Percentiles rank a stretch among this genome's conserved stretches.
phyloP scores from a whole-genome alignment of 495 filamentous ascomycete genomes.

The Copromyces sp. region DNA sequence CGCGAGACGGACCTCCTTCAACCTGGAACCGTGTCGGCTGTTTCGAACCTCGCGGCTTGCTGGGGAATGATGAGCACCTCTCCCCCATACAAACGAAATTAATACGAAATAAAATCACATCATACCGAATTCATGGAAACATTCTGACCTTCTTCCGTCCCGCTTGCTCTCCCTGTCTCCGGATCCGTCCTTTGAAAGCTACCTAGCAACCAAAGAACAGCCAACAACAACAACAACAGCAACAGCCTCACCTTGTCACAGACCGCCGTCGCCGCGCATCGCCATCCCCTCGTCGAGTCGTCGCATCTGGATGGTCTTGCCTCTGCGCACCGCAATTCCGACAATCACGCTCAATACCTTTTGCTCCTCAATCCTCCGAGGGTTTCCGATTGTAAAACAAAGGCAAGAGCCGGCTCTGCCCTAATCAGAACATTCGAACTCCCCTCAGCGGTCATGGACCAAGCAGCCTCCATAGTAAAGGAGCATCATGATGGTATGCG shows the following conservation, averaged over 20 bases:
- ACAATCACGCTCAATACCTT: not conserved
- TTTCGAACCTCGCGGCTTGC: not conserved
- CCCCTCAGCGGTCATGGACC: slow-evolving; percentile 16
- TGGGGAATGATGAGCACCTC: not conserved
- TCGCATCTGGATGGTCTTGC: not conserved
- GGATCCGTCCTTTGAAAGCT: not conserved
- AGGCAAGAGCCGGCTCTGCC: slow-evolving; percentile 8
- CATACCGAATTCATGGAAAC: not conserved
- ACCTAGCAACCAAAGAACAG: not conserved
- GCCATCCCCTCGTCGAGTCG: not conserved
- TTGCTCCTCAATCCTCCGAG: not conserved
- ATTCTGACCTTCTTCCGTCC: not conserved
- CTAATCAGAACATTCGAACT: not conserved
- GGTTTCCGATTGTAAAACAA: not conserved
- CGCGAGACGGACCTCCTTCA: not conserved
- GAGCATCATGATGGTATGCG: slow-evolving; percentile 27
- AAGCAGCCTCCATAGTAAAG: slow-evolving; percentile 24
- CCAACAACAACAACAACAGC: not conserved
- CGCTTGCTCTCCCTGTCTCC: not conserved
- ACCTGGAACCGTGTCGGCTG: not conserved
- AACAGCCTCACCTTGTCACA: not conserved
- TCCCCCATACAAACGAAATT: not conserved
- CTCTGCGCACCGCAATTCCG: not conserved
- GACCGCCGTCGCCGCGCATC: not conserved
- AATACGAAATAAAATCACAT: not conserved